Base-by-base conservation (phyloP, 345 rosid genomes). In the Conringia planisiliqua region DNA sequence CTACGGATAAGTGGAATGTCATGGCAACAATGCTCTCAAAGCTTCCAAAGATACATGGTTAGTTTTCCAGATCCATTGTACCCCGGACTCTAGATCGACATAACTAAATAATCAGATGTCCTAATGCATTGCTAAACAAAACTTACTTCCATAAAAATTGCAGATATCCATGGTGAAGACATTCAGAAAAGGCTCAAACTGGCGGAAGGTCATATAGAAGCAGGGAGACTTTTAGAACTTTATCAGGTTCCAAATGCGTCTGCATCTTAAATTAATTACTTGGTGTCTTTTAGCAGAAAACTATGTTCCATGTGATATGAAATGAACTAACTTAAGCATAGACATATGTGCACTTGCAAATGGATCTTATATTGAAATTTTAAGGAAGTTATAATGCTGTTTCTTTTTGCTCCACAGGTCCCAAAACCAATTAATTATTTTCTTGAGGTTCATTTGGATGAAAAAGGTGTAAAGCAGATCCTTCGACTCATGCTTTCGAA, bases 401-500 rank as follows among this genome's bases (percentile, higher is more conserved):
- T 12, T 14, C 56, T 79, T 57, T 35, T 74, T 74, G 72, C 17
- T 60, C 30, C 65, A 40, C 87, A 90, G 99, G 99, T 92, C 52
- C 97, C 98, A 8, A 95, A 95, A 81, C 94, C 96, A 60, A 75
- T 89, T 75, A 82, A 12, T 43, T 90, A 84, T 83, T 89, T 92
- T 80, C 82, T 86, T 61, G 93, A 90, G 82, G 93, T 85, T 69
- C 85, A 82, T 83, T 73, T 71, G 12, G 99, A 95, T 84, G 98
- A 87, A 70, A 95, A 92, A 81, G 88, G 87, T 61, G 91, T 86
- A 36, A 92, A 92, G 59, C 98, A 95, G 85, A 92, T 89, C 79
- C 80, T 95, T 69, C 96, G 97, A 54, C 98, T 90, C 52, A 82
- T 95, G 76, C 94, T 95, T 69, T 95, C 99, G 44, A 95, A 92